Conservation (phyloP, 2,329 filamentous ascomycete species). For the Nemania sp. region DNA sequence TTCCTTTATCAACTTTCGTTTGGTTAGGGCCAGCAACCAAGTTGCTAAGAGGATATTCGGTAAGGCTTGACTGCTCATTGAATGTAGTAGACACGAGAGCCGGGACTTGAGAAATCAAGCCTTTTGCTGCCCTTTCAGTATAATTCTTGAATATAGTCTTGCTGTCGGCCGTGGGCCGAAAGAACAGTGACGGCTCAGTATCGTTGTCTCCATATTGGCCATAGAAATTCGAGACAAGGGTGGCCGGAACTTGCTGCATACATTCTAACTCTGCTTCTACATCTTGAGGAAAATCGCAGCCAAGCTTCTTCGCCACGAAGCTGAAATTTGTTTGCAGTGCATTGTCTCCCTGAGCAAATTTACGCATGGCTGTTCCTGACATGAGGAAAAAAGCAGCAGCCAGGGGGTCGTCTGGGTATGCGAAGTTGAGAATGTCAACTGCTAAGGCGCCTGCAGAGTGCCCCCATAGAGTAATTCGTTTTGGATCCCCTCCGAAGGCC, state of each 20-base stretch:
- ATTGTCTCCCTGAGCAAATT: conserved; percentile 30
- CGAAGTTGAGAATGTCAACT: conserved; percentile 33
- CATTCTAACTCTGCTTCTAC: conserved; percentile 42
- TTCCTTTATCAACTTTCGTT: conserved; percentile 31
- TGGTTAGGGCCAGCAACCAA: conserved; percentile 27
- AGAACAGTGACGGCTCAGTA: conserved; percentile 36
- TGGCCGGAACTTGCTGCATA: conserved; percentile 46
- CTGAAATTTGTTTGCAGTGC: conserved; percentile 43
- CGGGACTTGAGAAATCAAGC: conserved; percentile 35
- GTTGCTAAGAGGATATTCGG: conserved; percentile 30
- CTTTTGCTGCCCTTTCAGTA: conserved; percentile 33
- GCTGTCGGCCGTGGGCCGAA: conserved; percentile 39
- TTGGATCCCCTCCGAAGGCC: conserved; percentile 40
- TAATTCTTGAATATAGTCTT: conserved; percentile 42
- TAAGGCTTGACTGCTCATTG: conserved; percentile 34
- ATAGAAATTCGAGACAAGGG: conserved; percentile 43
- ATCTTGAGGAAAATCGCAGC: conserved; percentile 33
- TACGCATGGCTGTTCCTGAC: conserved; percentile 31
- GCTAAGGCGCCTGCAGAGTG: conserved; percentile 34
- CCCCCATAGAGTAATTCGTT: conserved; percentile 33
- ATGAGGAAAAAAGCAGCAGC: conserved; percentile 33
- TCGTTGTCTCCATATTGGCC: conserved; percentile 33
- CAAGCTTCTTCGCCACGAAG: conserved; percentile 37
- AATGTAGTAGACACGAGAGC: conserved; percentile 34
- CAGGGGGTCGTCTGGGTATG: conserved; percentile 29